Evolutionary conservation across 2,329 filamentous ascomycete species (phyloP).

Genomic region (Claviceps humidiphila): DNA sequence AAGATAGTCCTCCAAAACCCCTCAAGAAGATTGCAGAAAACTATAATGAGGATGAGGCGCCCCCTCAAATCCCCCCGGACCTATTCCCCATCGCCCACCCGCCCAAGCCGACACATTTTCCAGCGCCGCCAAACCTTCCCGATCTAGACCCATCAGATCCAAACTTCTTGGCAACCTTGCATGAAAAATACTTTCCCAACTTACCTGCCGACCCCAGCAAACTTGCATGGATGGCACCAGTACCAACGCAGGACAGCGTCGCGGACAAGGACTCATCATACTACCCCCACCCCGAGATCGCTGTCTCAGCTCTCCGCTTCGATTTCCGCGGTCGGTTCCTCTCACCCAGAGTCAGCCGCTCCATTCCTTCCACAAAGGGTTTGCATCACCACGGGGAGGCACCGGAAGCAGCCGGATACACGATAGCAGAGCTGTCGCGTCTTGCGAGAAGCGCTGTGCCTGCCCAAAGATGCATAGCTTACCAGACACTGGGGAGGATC

Average conservation of each 20-base stretch:
- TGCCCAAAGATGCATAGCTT: slow-evolving; percentile 80
- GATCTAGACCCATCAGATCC: slow-evolving; percentile 75
- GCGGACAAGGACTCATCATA: slow-evolving; percentile 65
- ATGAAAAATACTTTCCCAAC: slow-evolving; percentile 85
- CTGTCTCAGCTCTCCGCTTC: slow-evolving; percentile 71
- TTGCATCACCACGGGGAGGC: slow-evolving; percentile 90
- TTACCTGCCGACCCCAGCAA: slow-evolving; percentile 74
- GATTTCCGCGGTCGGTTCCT: slow-evolving; percentile 73
- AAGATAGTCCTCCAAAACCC: not conserved
- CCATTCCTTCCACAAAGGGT: slow-evolving; percentile 63
- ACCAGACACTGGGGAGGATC: slow-evolving; percentile 77
- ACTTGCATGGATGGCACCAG: slow-evolving; percentile 77
- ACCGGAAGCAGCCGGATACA: slow-evolving; percentile 89
- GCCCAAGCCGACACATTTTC: slow-evolving; percentile 46
- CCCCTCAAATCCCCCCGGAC: slow-evolving; percentile 26
- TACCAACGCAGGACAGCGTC: slow-evolving; percentile 49
- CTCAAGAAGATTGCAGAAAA: slow-evolving; percentile 16
- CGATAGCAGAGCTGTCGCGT: slow-evolving; percentile 70
- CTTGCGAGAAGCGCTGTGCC: slow-evolving; percentile 71
- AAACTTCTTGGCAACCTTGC: slow-evolving; percentile 71
- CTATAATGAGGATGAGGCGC: slow-evolving; percentile 30
- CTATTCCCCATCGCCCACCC: slow-evolving; percentile 29
- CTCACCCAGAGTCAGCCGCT: slow-evolving; percentile 59
- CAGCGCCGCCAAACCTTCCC: slow-evolving; percentile 38
- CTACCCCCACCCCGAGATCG: slow-evolving; percentile 62